Evolutionary conservation across 176 grass and related monocot genomes (phyloP).

Genomic region (Juncus inflexus): DNA sequence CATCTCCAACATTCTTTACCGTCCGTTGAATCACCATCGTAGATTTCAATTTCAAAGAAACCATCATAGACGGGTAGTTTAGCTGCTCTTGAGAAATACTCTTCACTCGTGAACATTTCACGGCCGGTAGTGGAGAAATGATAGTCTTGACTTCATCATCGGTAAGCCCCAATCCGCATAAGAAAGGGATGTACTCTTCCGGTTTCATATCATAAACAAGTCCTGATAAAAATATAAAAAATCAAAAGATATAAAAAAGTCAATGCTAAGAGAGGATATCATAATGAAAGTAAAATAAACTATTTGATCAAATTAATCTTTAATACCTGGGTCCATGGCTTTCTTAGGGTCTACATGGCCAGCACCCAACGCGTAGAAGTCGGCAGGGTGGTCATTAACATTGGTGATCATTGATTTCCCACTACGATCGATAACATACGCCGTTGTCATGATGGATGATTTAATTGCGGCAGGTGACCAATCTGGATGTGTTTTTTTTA

Average conservation of each 20-base stretch:
- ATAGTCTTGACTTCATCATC: not conserved
- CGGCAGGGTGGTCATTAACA: not conserved
- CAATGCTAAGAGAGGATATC: too few species aligned
- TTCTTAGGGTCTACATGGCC: conserved; percentile 22
- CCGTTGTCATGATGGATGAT: conserved; percentile 29
- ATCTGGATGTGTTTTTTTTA: conserved; percentile 23
- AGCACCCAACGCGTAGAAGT: conserved; percentile 8
- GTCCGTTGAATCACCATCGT: conserved; percentile 1
- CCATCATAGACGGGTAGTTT: conserved; percentile 19
- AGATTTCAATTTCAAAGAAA: not conserved
- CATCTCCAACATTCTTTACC: conserved; percentile 22
- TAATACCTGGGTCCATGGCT: conserved; percentile 17
- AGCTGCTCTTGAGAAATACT: conserved; percentile 10
- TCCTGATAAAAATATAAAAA: not conserved
- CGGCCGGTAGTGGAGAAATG: not conserved
- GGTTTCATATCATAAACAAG: conserved; percentile 15
- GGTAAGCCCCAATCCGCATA: conserved; percentile 2
- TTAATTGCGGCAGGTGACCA: conserved; percentile 31
- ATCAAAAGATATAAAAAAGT: too few species aligned
- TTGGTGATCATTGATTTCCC: not conserved
- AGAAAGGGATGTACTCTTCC: conserved; percentile 10
- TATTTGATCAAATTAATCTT: too few species aligned
- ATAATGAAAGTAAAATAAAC: too few species aligned
- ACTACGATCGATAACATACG: not conserved
- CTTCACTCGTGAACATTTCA: not conserved